Percentiles rank a stretch among this genome's conserved stretches.
These are phyloP conservation scores for Linanthus parryae DNA, from an alignment of 148 eudicot genomes.

Conservation along the genomic window DNA sequence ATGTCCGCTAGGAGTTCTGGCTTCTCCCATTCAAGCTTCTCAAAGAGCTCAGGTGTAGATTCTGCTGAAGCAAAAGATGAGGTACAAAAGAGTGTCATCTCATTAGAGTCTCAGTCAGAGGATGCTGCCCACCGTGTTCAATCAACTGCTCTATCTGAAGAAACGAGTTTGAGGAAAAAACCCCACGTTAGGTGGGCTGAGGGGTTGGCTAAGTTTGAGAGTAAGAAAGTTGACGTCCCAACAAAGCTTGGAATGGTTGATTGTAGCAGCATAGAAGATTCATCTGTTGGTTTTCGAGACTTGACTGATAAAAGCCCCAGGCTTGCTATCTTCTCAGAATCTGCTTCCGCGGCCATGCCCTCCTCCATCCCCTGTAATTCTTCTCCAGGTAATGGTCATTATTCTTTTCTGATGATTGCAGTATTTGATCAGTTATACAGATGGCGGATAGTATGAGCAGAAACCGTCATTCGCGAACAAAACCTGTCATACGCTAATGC, in stretches of 20 bases:
- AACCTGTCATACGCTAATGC: no score
- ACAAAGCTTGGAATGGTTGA: constrained; percentile 22
- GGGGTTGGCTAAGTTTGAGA: constrained; percentile 93
- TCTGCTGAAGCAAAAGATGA: constrained; percentile 37
- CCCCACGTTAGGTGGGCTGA: constrained; percentile 95
- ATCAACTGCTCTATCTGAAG: constrained; percentile 42
- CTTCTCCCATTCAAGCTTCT: constrained; percentile 57
- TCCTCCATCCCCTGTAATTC: constrained; percentile 77
- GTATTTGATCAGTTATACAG: no score
- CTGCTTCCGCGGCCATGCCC: constrained; percentile 80
- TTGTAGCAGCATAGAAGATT: no score
- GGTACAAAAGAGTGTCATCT: constrained; percentile 29
- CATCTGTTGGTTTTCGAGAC: constrained; percentile 24
- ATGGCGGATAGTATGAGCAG: no score
- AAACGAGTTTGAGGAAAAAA: constrained; percentile 64
- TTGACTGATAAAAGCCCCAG: constrained; percentile 62
- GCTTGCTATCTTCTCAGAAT: constrained; percentile 40
- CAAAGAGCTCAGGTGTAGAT: constrained; percentile 60
- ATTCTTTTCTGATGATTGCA: no score
- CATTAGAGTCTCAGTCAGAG: constrained; percentile 45
- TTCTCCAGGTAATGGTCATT: constrained; percentile 97
- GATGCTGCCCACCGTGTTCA: constrained; percentile 42
- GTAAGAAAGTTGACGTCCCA: constrained; percentile 63
- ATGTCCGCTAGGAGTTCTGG: constrained; percentile 65
- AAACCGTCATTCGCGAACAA: no score